Percentiles rank a stretch among this genome's conserved stretches.
These are phyloP conservation scores for Gomphus bonarii DNA, from an alignment of 1,284 basidiomycete species.

Conservation along the genomic window DNA sequence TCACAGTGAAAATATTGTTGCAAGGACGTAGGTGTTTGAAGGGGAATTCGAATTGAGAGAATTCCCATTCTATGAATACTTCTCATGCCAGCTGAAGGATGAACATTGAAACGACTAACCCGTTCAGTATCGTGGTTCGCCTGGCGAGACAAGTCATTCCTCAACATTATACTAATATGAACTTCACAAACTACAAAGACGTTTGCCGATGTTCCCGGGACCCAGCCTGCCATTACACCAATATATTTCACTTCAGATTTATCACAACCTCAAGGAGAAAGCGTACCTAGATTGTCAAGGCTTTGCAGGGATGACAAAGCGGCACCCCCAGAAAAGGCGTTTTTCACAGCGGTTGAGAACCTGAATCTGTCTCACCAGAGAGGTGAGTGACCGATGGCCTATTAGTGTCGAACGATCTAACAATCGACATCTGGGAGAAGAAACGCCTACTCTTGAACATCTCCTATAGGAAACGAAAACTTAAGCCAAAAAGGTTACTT, in stretches of 20 bases:
- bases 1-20: conserved; percentile 49
- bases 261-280: neutral
- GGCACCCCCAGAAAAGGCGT: conserved; percentile 39
- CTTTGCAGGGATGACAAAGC: conserved; percentile 40
- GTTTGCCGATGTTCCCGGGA: conserved; percentile 42
- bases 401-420: too few species aligned
- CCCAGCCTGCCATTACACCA: conserved; percentile 35
- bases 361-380: conserved; percentile 37
- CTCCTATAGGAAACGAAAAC: conserved; percentile 25
- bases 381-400: too few species aligned
- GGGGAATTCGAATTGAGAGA: conserved; percentile 51
- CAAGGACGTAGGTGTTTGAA: conserved; percentile 51
- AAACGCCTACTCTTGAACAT: conserved; percentile 50
- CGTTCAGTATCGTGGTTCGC: conserved; percentile 63
- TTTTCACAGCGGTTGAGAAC: conserved; percentile 41
- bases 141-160: conserved; percentile 1
- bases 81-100: neutral
- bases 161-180: neutral
- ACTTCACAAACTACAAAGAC: conserved; percentile 37
- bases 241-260: neutral
- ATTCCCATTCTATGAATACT: conserved; percentile 30
- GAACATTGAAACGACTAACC: conserved; percentile 23
- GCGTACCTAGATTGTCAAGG: conserved; percentile 41
- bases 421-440: neutral
- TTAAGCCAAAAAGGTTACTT: conserved; percentile 1